Evolutionary conservation across 139 green algal genomes (phyloP).

Genomic region (Chlorella sp.): DNA sequence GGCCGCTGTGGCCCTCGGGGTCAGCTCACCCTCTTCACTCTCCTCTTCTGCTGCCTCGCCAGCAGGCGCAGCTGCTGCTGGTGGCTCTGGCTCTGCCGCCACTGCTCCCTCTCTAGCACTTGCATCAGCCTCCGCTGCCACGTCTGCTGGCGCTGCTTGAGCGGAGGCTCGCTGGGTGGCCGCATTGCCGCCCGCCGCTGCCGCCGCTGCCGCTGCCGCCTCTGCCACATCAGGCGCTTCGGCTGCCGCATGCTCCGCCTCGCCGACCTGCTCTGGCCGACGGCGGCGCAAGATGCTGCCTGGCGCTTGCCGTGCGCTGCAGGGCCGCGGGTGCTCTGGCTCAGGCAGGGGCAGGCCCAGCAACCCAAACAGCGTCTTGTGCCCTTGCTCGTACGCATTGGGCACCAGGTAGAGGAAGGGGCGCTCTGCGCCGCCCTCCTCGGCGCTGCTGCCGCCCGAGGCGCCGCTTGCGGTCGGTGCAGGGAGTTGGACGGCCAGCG

Average conservation of each 20-base stretch:
- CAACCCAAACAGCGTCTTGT: neutral
- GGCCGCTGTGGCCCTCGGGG: too few relatives aligned
- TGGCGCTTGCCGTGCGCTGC: neutral
- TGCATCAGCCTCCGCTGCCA: too few relatives aligned
- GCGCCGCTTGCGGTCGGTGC: too few relatives aligned
- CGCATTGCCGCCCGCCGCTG: too few relatives aligned
- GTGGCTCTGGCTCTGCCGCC: neutral
- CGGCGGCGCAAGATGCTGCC: neutral
- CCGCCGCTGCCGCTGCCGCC: too few relatives aligned
- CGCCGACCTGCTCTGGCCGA: too few relatives aligned
- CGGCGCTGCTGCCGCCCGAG: neutral
- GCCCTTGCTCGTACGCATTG: neutral
- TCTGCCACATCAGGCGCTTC: too few relatives aligned
- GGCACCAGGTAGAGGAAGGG: conserved; percentile 10
- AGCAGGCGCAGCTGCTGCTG: neutral
- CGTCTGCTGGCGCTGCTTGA: too few relatives aligned
- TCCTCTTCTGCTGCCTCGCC: neutral
- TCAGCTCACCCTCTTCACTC: too few relatives aligned
- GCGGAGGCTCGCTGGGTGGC: too few relatives aligned
- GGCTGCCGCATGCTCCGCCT: too few relatives aligned
- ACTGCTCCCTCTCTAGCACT: too few relatives aligned
- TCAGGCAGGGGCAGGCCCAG: neutral
- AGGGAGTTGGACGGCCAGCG: neutral
- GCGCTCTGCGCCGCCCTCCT: neutral
- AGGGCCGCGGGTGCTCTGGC: neutral